Conservation (phyloP, 1,139 yeast species). For the Yamadazyma dendronema region DNA sequence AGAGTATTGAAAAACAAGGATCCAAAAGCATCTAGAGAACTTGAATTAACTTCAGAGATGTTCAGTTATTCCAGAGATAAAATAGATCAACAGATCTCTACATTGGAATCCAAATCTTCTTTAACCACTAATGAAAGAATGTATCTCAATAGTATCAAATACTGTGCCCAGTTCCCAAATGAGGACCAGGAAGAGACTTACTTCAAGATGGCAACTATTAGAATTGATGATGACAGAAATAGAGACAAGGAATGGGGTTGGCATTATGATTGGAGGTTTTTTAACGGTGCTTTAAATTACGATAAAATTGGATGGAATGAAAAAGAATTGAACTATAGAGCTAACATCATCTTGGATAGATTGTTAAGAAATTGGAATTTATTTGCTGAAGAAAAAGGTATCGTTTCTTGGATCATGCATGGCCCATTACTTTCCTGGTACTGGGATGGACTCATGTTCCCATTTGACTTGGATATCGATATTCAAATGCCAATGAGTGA, state of each 20-base stretch:
- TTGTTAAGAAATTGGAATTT: slow-evolving; percentile 30
- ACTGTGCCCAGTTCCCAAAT: slow-evolving; percentile 17
- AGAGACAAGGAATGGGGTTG: slow-evolving; percentile 33
- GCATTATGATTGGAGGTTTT: slow-evolving; percentile 43
- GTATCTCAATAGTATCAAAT: slow-evolving; percentile 26
- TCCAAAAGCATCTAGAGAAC: slow-evolving; percentile 17
- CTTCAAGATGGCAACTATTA: slow-evolving; percentile 32
- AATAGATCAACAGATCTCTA: slow-evolving; percentile 19
- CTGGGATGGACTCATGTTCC: slow-evolving; percentile 46
- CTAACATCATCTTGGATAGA: slow-evolving; percentile 27
- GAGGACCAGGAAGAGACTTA: slow-evolving; percentile 27
- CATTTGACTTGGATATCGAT: slow-evolving; percentile 34
- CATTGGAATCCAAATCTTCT: slow-evolving; percentile 14
- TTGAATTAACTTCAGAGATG: slow-evolving; percentile 19
- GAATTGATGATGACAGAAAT: slow-evolving; percentile 23
- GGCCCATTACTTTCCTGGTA: slow-evolving; percentile 32
- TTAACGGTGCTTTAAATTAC: slow-evolving; percentile 33
- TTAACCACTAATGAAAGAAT: slow-evolving; percentile 20
- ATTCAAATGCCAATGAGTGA: slow-evolving; percentile 36
- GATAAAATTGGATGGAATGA: slow-evolving; percentile 26
- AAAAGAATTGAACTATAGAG: slow-evolving; percentile 23
- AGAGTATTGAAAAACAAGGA: slow-evolving; percentile 16
- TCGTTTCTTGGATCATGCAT: slow-evolving; percentile 29
- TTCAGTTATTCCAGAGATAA: slow-evolving; percentile 21
- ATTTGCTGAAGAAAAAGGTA: slow-evolving; percentile 31